These are phyloP conservation scores for Alectoria sarmentosa DNA, from an alignment of 495 filamentous ascomycete genomes.

Conservation along the genomic window DNA sequence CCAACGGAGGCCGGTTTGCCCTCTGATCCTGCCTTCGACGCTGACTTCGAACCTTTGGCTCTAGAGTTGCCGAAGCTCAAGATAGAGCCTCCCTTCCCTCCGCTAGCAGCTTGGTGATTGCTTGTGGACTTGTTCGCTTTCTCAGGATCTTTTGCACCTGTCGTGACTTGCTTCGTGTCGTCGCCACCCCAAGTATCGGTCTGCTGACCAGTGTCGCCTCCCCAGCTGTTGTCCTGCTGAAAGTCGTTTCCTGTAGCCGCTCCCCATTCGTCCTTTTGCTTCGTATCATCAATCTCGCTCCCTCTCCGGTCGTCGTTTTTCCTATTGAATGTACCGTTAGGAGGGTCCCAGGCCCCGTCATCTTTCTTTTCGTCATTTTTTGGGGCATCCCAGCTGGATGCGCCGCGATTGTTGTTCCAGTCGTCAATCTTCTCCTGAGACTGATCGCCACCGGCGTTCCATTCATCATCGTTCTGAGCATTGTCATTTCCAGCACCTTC, in stretches of 20 bases:
- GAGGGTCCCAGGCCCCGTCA: slow-evolving; percentile 6
- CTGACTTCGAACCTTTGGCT: not conserved
- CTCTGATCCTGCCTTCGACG: not conserved
- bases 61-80: slow-evolving; percentile 12
- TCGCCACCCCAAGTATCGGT: not conserved
- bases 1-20: slow-evolving; percentile 3
- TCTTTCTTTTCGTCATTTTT: slow-evolving; percentile 7
- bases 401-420: slow-evolving; percentile 7
- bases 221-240: slow-evolving; percentile 2
- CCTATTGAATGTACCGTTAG: slow-evolving; percentile 2
- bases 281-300: not conserved
- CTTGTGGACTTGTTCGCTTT: not conserved
- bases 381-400: slow-evolving; percentile 1
- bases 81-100: not conserved
- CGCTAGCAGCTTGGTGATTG: not conserved
- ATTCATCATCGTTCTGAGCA: slow-evolving; percentile 8
- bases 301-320: not conserved
- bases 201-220: not conserved
- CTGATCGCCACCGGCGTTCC: slow-evolving; percentile 3
- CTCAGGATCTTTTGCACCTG: slow-evolving; percentile 10
- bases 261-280: not conserved
- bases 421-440: not conserved
- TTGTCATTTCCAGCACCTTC: slow-evolving; percentile 3
- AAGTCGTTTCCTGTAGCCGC: not conserved
- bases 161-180: slow-evolving; percentile 4